Evolutionary conservation across 1,139 yeast species (phyloP), one percentile per base, ranked within the genome.

Genomic region (Schizosaccharomyces versatilis): DNA sequence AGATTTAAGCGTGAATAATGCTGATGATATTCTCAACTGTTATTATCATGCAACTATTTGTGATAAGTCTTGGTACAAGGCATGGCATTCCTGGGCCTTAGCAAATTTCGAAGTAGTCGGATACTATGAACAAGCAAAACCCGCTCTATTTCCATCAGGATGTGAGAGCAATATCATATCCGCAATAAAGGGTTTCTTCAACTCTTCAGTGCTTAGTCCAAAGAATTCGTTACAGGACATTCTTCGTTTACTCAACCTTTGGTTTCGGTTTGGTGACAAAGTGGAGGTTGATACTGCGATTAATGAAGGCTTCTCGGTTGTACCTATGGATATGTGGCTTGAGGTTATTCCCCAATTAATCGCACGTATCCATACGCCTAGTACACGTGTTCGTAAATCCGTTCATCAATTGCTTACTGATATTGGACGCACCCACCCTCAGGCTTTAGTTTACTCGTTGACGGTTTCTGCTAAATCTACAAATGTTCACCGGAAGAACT

Each of bases 71-170:
- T 93, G 98, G 96, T 93, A 93, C 65, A 90, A 93, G 64, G 98
- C 98, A 19, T 93, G 98, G 98, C 99, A 93, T 65, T 88, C 86
- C 64, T 93, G 99, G 99, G 98, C 98, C 0, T 71, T 93, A 63
- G 96, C 98, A 0, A 93, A 93, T 66, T 93, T 86, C 65, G 96
- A 88, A 64, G 96, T 88, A 1, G 84, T 90, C 38, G 82, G 95
- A 0, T 73, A 81, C 54, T 72, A 62, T 44, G 72, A 69, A 48
- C 65, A 64, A 19, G 60, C 61, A 5, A 63, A 61, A 3, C 63
- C 53, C 12, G 49, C 53, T 17, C 47, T 40, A 32, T 9, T 15
- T 8, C 19, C 10, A 24, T 66, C 66, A 39, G 64, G 67, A 19
- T 61, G 56, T 19, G 58, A 59, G 8, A 54, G 53, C 32, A 62